Percentiles rank a stretch among this genome's conserved stretches.
phyloP scores from a whole-genome alignment of 2,329 filamentous ascomycete genomes.

The Tolypocladium paradoxum region DNA sequence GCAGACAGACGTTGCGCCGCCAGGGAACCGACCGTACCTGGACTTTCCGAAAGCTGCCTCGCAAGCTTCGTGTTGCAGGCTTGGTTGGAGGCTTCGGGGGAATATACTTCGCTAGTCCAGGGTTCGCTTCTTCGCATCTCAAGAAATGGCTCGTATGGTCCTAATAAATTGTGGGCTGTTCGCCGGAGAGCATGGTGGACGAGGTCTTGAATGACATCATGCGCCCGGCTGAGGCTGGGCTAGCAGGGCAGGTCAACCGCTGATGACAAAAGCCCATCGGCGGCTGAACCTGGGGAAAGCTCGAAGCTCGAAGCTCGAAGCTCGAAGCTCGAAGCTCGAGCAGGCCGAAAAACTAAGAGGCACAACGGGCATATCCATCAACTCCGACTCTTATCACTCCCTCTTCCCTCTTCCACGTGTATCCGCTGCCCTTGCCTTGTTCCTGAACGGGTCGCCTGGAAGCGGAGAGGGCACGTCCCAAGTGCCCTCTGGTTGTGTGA shows the following conservation, averaged over 20 bases:
- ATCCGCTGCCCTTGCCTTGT: neutral
- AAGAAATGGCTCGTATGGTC: neutral
- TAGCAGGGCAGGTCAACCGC: neutral
- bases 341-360: neutral
- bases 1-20: neutral
- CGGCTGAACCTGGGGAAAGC: neutral
- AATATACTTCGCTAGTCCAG: neutral
- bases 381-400: neutral
- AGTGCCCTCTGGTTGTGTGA: conserved; percentile 7
- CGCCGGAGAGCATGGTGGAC: no score
- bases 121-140: neutral
- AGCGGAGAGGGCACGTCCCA: neutral
- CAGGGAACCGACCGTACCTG: neutral
- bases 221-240: neutral
- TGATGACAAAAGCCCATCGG: neutral
- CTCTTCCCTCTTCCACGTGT: neutral
- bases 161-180: neutral
- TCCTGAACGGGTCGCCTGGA: neutral
- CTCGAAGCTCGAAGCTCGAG: neutral
- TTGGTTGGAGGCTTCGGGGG: neutral
- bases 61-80: neutral
- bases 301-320: no score
- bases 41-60: neutral
- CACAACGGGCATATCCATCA: neutral
- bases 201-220: neutral